A percentile compares a stretch with the other conserved stretches of the same genome.
Evolutionary conservation across 2,329 filamentous ascomycete genomes (phyloP).

Genomic region (Neobulgaria alba): DNA sequence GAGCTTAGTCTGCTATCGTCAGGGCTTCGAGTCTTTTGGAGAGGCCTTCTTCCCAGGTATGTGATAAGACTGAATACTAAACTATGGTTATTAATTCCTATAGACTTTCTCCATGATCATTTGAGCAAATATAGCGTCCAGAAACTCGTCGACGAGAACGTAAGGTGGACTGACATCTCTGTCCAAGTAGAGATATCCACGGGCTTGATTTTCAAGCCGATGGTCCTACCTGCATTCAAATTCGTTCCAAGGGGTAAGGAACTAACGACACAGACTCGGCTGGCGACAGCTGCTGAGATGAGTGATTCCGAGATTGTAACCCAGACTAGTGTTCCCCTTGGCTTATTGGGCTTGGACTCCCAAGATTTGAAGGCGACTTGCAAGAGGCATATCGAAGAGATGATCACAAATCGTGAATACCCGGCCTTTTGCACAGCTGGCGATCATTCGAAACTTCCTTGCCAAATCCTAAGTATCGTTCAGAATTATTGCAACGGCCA

Average conservation of each 20-base stretch:
- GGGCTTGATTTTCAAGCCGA: conserved; percentile 14
- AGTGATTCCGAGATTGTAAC: conserved; percentile 8
- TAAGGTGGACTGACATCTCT: conserved; percentile 10
- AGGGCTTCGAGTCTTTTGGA: conserved; percentile 19
- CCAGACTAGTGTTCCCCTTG: conserved; percentile 16
- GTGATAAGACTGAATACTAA: not conserved
- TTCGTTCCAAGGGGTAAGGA: conserved; percentile 12
- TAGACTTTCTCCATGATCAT: conserved; percentile 18
- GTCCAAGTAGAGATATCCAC: conserved; percentile 16
- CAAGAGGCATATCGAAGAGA: conserved; percentile 17
- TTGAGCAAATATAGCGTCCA: conserved; percentile 20
- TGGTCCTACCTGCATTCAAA: conserved; percentile 13
- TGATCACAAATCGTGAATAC: conserved; percentile 17
- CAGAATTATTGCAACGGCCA: conserved; percentile 10
- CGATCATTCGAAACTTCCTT: conserved; percentile 9
- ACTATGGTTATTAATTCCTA: conserved; percentile 2
- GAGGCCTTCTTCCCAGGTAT: conserved; percentile 18
- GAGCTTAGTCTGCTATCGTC: conserved; percentile 13
- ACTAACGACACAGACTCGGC: conserved; percentile 13
- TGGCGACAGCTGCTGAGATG: conserved; percentile 4
- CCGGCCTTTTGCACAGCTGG: conserved; percentile 14
- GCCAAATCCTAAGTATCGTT: conserved; percentile 11
- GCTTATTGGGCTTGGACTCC: conserved; percentile 11
- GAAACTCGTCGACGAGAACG: conserved; percentile 20
- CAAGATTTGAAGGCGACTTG: conserved; percentile 16